Evolutionary conservation across 2,329 filamentous ascomycete genomes (phyloP), one percentile per base, ranked within the genome.

Genomic region (Colletotrichum spaethianum): DNA sequence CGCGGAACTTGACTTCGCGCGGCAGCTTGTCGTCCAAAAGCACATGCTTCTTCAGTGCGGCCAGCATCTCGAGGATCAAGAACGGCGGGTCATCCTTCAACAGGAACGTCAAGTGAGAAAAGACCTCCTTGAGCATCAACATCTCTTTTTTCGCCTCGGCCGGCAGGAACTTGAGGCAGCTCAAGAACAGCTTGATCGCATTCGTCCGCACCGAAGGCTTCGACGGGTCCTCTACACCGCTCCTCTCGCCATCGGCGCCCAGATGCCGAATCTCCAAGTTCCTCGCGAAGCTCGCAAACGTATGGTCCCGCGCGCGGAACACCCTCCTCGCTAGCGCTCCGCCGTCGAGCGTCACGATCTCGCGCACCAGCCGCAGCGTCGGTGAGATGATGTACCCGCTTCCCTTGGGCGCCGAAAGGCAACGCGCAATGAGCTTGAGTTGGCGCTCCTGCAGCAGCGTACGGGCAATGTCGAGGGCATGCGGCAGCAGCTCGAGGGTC

Each of bases 311-410:
- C 40, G 92, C 91, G 63, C 93, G 88, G 80, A 97, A 97, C 42
- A 98, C 87, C 56, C 92, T 88, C 75, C 90, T 92, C 36, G 95
- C 94, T 67, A 95, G 87, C 52, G 91, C 89, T 18, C 96, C 97
- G 20, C 95, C 95, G 81, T 98, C 95, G 74, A 98, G 93, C 66
- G 88, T 91, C 20, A 94, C 90, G n/a, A 95, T 88, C 82, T 99
- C 96, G 63, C 92, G 93, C 72, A 99, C 87, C 63, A 99, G 84
- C 68, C 96, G 91, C 70, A 99, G 84, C 31, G 93, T 95, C 0
- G 96, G 96, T 3, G 94, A 96, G 73, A 98, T 95, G 70, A 98
- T 86, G 81, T 94, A 94, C 48, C 95, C 94, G 79, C 97, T 98
- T 59, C 91, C 88, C 81, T 94, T 95, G 31, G 93, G 92, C 0